These are phyloP conservation scores for Dothideomycetes sp. DNA, from an alignment of 2,329 filamentous ascomycete genomes.

Conservation along the genomic window DNA sequence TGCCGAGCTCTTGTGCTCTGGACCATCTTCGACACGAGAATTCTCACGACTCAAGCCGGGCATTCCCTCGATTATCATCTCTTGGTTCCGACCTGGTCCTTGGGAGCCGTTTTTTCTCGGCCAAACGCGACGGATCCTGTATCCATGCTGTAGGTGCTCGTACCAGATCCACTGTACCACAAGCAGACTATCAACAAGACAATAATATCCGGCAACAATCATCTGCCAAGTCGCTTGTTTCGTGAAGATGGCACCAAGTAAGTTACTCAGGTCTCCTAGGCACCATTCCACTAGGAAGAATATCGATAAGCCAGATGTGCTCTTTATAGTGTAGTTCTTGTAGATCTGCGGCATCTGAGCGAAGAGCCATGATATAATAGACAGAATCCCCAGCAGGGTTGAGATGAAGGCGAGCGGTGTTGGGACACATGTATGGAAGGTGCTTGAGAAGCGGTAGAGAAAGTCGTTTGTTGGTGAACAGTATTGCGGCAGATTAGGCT, in stretches of 20 bases:
- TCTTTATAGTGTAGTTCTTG: conserved; percentile 56
- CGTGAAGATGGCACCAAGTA: conserved; percentile 54
- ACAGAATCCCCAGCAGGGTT: conserved; percentile 50
- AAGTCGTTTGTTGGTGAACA: conserved; percentile 53
- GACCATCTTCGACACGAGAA: conserved; percentile 9
- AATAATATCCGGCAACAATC: conserved; percentile 56
- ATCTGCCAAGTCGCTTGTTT: conserved; percentile 59
- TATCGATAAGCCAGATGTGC: conserved; percentile 55
- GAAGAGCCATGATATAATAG: conserved; percentile 60
- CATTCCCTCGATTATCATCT: conserved; percentile 26
- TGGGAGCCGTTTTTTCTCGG: conserved; percentile 16
- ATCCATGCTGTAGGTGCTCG: conserved; percentile 44
- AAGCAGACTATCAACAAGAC: conserved; percentile 54
- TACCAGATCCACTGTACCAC: conserved; percentile 60
- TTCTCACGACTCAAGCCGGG: conserved; percentile 14
- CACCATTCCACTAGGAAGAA: conserved; percentile 60
- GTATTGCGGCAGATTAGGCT: conserved; percentile 43
- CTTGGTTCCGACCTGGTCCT: conserved; percentile 15
- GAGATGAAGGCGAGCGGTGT: conserved; percentile 55
- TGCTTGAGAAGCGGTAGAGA: conserved; percentile 47
- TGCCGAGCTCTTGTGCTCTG: conserved; percentile 6
- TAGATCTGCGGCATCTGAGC: conserved; percentile 61
- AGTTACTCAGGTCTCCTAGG: conserved; percentile 53
- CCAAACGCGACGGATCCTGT: conserved; percentile 33
- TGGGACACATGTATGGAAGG: conserved; percentile 54